phyloP scores from a whole-genome alignment of 148 eudicot genomes.

The Rhododendron kiyosumense region DNA sequence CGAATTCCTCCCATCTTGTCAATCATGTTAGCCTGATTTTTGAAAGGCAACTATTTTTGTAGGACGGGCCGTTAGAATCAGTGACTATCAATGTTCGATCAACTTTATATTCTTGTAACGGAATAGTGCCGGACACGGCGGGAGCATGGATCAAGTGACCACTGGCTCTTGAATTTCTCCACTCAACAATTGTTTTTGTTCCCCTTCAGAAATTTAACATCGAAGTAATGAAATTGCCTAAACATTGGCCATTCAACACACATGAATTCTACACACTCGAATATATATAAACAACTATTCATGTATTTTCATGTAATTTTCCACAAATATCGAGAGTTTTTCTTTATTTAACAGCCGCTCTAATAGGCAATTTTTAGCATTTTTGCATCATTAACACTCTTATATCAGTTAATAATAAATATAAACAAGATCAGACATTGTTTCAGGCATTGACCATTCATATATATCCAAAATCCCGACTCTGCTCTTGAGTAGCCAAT shows the following conservation, averaged over 20 bases:
- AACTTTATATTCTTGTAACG: neutral
- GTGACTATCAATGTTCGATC: neutral
- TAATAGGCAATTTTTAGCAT: no score
- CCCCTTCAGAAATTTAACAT: no score
- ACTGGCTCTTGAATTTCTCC: neutral
- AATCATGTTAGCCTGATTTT: neutral
- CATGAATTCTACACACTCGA: no score
- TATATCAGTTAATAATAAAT: no score
- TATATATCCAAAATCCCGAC: neutral
- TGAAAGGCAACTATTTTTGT: neutral
- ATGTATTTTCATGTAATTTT: neutral
- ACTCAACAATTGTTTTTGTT: neutral
- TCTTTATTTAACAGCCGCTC: no score
- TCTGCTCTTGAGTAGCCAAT: no score
- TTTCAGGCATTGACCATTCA: neutral
- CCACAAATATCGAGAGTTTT: neutral
- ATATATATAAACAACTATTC: no score
- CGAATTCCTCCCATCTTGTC: neutral
- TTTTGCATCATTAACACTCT: no score
- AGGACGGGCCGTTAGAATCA: neutral
- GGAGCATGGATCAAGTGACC: neutral
- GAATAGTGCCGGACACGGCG: neutral
- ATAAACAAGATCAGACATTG: neutral
- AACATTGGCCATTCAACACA: no score
- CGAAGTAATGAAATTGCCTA: no score